These are phyloP conservation scores for Ophiostoma ulmi DNA, from an alignment of 2,329 filamentous ascomycete genomes.

Conservation along the genomic window DNA sequence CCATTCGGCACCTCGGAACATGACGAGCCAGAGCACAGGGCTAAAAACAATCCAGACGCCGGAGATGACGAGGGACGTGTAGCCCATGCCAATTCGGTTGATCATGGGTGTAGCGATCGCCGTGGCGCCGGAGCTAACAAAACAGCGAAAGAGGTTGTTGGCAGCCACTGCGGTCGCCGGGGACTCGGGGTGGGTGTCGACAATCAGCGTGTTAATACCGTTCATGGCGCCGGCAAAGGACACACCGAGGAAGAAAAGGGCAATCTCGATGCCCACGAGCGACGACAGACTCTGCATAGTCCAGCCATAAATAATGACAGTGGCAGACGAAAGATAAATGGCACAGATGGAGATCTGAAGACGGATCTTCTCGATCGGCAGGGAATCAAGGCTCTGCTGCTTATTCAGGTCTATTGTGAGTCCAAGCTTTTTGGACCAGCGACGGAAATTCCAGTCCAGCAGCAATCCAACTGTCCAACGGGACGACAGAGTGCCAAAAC, in stretches of 20 bases:
- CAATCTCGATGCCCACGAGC: conserved; percentile 44
- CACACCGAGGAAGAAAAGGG: conserved; percentile 45
- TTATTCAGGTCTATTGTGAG: conserved; percentile 46
- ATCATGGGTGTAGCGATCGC: not conserved
- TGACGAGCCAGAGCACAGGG: conserved; percentile 40
- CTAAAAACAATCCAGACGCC: conserved; percentile 39
- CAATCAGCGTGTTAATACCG: conserved; percentile 47
- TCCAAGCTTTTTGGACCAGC: conserved; percentile 41
- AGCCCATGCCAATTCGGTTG: conserved; percentile 42
- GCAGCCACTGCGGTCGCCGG: conserved; percentile 52
- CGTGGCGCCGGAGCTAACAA: not conserved
- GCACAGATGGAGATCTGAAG: conserved; percentile 49
- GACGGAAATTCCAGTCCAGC: conserved; percentile 63
- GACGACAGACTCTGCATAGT: conserved; percentile 34
- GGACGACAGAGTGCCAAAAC: conserved; percentile 45
- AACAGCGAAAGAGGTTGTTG: conserved; percentile 31
- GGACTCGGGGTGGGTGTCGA: conserved; percentile 51
- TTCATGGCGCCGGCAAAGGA: conserved; percentile 42
- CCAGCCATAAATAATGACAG: not conserved
- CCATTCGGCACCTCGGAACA: conserved; percentile 35
- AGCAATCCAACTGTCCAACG: conserved; percentile 47
- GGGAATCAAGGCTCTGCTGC: conserved; percentile 44
- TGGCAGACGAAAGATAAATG: conserved; percentile 44
- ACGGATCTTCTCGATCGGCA: conserved; percentile 49
- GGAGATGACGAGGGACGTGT: conserved; percentile 48